phyloP scores from a whole-genome alignment of 2,329 filamentous ascomycete species.

The Hawksworthiomyces lignivorus region DNA sequence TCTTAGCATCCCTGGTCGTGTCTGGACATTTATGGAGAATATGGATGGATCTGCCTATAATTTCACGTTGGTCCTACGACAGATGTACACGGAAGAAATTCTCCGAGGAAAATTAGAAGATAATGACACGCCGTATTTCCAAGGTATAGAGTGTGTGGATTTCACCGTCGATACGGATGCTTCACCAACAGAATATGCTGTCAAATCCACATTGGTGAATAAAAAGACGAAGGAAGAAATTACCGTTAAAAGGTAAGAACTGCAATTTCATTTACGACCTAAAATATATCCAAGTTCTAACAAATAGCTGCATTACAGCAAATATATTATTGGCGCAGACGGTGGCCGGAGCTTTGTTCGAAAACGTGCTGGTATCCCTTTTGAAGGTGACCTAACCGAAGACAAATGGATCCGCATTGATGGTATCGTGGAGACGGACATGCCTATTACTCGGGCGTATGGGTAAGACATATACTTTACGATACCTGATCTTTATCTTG shows the following conservation, averaged over 20 bases:
- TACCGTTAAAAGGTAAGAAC: constrained; percentile 54
- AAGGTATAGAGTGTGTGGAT: constrained; percentile 28
- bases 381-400: constrained; percentile 40
- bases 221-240: constrained; percentile 65
- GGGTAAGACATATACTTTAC: constrained; percentile 23
- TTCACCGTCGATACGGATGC: constrained; percentile 47
- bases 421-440: constrained; percentile 38
- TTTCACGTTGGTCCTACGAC: constrained; percentile 45
- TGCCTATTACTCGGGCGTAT: constrained; percentile 40
- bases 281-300: too few relatives aligned
- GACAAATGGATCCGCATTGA: constrained; percentile 49
- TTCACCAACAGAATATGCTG: constrained; percentile 86
- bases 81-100: constrained; percentile 48
- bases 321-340: constrained; percentile 44
- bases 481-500: too few relatives aligned
- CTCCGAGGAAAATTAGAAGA: constrained; percentile 33
- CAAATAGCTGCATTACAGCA: too few relatives aligned
- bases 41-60: constrained; percentile 44
- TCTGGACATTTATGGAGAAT: constrained; percentile 45
- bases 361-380: constrained; percentile 35
- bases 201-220: constrained; percentile 75
- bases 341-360: constrained; percentile 43
- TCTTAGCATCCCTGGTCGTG: constrained; percentile 26
- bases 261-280: too few relatives aligned
- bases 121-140: constrained; percentile 27